Percentiles rank a stretch among this genome's conserved stretches.
These are phyloP conservation scores for Artomyces pyxidatus DNA, from an alignment of 768 basidiomycete genomes.

Conservation along the genomic window DNA sequence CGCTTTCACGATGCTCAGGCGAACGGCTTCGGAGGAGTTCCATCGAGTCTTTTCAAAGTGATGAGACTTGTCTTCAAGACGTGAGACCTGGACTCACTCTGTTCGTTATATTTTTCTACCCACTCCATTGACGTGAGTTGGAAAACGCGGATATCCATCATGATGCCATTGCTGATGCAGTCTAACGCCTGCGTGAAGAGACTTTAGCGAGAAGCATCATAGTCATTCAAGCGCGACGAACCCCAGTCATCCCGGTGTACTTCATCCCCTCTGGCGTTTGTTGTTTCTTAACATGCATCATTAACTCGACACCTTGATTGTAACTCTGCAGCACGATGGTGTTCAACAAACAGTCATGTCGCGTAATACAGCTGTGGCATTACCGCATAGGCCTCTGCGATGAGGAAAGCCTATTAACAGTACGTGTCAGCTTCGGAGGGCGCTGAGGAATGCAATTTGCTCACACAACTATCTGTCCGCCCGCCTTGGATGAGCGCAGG, in stretches of 20 bases:
- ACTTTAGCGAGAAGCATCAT: no score
- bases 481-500: no score
- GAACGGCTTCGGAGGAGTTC: no score
- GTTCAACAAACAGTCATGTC: neutral
- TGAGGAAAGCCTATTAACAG: no score
- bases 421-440: no score
- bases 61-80: no score
- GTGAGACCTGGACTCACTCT: neutral
- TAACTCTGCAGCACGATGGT: neutral
- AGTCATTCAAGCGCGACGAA: no score
- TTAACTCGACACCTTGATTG: neutral
- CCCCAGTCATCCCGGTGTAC: neutral
- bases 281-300: neutral
- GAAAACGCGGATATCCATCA: neutral
- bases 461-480: no score
- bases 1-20: no score
- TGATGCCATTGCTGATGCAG: neutral
- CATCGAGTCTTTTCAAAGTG: no score
- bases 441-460: no score
- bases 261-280: neutral
- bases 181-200: neutral
- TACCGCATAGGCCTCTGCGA: neutral
- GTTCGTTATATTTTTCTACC: neutral
- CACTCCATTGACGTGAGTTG: neutral
- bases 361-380: neutral